phyloP scores from a whole-genome alignment of 257 asterid species.

The Solanum etuberosum region DNA sequence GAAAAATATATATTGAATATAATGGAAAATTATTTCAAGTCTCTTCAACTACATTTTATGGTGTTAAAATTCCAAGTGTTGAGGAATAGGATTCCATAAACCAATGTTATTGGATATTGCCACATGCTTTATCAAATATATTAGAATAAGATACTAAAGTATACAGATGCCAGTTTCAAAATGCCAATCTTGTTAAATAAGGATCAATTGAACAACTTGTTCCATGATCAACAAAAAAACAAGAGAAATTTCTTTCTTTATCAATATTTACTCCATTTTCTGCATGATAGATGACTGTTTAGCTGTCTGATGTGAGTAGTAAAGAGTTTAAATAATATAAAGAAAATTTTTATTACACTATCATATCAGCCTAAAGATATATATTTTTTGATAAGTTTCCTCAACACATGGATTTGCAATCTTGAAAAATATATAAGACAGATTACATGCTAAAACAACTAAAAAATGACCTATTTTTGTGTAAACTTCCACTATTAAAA shows the following conservation, averaged over 20 bases:
- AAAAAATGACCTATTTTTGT: background rate
- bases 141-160: background rate
- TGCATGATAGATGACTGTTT: background rate
- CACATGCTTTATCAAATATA: background rate
- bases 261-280: background rate
- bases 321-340: background rate
- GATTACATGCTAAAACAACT: background rate
- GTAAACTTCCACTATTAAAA: background rate
- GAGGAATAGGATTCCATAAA: background rate
- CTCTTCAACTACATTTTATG: background rate
- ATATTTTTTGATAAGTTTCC: background rate
- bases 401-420: background rate
- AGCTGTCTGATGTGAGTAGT: background rate
- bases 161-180: background rate
- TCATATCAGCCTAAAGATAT: background rate
- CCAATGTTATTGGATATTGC: background rate
- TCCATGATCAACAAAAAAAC: background rate
- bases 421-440: background rate
- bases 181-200: background rate
- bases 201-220: background rate
- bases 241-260: background rate
- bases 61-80: background rate
- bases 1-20: background rate
- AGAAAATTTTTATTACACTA: background rate
- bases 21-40: too few relatives aligned